Percentiles rank a stretch among this genome's conserved stretches.
Conservation (phyloP, 2,329 filamentous ascomycete genomes). For the Neoscytalidium dimidiatum region DNA sequence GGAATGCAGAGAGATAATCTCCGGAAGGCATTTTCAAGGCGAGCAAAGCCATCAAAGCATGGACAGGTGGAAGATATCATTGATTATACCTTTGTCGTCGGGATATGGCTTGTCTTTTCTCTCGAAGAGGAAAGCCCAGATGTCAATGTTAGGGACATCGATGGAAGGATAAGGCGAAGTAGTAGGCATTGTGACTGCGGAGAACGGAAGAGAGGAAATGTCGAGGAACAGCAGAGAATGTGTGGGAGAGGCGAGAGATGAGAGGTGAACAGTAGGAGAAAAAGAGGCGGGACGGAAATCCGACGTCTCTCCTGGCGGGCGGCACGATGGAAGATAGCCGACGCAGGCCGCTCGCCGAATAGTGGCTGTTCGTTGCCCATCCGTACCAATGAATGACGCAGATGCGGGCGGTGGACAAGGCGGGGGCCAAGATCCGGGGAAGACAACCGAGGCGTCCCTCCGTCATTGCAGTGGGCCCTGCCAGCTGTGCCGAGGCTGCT, state of each 20-base stretch:
- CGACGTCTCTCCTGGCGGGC: background rate
- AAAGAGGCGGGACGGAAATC: background rate
- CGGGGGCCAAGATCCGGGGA: conserved; percentile 14
- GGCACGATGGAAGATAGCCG: background rate
- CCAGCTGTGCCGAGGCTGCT: conserved; percentile 8
- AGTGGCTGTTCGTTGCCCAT: background rate
- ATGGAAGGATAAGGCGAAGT: conserved; percentile 66
- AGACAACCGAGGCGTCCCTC: conserved; percentile 8
- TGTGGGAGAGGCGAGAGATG: background rate
- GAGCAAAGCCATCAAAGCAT: background rate
- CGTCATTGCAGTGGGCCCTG: background rate
- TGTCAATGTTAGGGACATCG: conserved; percentile 71
- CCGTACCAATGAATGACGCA: conserved; percentile 8
- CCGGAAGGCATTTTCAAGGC: background rate
- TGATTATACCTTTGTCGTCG: conserved; percentile 68
- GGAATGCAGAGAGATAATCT: background rate
- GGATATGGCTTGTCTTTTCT: conserved; percentile 64
- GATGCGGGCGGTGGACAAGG: background rate
- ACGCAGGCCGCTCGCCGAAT: conserved; percentile 6
- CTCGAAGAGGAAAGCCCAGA: conserved; percentile 80
- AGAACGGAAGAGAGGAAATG: background rate
- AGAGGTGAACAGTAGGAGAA: background rate
- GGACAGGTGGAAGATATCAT: conserved; percentile 16
- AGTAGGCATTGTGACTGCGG: conserved; percentile 62
- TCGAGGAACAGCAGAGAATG: too few relatives aligned